Base-by-base conservation (phyloP, 768 basidiomycete genomes). In the Steccherinum ochraceum region DNA sequence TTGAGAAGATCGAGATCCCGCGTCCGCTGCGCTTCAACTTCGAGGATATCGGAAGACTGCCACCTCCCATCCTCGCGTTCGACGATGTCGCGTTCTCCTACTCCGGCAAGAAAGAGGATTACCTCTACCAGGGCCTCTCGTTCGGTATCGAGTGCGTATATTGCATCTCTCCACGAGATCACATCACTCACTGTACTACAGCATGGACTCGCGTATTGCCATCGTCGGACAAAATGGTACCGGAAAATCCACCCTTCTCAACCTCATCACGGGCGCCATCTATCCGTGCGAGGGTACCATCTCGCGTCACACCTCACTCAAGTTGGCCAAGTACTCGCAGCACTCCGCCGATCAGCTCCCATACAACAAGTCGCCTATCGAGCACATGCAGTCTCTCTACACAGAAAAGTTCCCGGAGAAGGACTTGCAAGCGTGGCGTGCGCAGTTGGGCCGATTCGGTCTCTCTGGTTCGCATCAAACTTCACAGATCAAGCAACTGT, bases 261-360 rank as follows among this genome's bases (percentile, higher is more conserved):
- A 94, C 72, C 79, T 96, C 47, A 89, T 99, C 71, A 98, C 88
- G 19, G 77, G 88, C 51, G 76, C 64, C 10, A 77, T 94, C 35
- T 85, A 87, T 51, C 93, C 95, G 1, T 71, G 70, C 56, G 79
- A 87, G 66, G 96, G 96, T 46, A 92, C 90, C 35, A 67, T 99
- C 58, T 89, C 88, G 46, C 91, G 91, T 62, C 96, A 99, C 67
- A 74, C 86, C 40, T 77, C 76, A 18, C 80, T 99, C 60, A 99
- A 99, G 69, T 82, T 99, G 52, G 90, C 93, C 58, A 99, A 98
- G 70, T 99, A 99, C 77, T 93, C 89, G 4, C 96, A 99, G 72
- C 96, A 99, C 74, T 91, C 88, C 49, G 94, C 96, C 24, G 96
- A 99, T 69, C 96, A 99, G 68, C 82, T 99, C 10, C 96, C 96